phyloP scores from a whole-genome alignment of 257 asterid genomes.

The Mitragyna speciosa region DNA sequence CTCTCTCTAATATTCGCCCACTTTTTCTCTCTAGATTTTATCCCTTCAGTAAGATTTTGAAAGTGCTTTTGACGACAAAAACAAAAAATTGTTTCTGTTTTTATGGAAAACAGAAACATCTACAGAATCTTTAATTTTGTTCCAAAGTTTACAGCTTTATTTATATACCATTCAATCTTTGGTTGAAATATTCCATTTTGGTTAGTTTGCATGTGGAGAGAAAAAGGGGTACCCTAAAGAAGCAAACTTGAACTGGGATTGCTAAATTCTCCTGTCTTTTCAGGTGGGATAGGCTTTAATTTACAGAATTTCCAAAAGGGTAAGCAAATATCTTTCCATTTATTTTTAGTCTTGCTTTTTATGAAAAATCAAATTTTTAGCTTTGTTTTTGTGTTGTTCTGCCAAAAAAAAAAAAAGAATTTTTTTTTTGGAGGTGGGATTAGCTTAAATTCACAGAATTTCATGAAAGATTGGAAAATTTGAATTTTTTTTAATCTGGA shows the following conservation, averaged over 20 bases:
- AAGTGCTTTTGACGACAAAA: background rate
- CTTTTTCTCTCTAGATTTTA: background rate
- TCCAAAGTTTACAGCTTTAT: background rate
- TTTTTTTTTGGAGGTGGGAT: slow-evolving; percentile 3
- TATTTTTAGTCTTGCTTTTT: background rate
- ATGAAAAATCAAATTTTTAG: background rate
- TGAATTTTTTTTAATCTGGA: background rate
- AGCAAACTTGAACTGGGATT: slow-evolving; percentile 4
- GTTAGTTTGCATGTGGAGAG: background rate
- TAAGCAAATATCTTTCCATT: background rate
- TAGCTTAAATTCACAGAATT: background rate
- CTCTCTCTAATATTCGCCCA: background rate
- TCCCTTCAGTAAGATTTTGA: background rate
- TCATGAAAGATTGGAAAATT: background rate
- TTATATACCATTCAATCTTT: background rate
- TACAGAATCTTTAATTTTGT: slow-evolving; percentile 14
- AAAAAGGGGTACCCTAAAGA: background rate
- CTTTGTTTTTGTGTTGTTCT: background rate
- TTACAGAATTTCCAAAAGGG: slow-evolving; percentile 3
- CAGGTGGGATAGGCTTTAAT: background rate
- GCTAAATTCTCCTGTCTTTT: slow-evolving; percentile 8
- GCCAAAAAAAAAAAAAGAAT: background rate
- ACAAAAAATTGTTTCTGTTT: background rate
- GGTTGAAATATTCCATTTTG: slow-evolving; percentile 12
- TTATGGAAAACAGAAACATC: slow-evolving; percentile 3